Evolutionary conservation across 768 basidiomycete genomes (phyloP).

Genomic region (Astraeus odoratus): DNA sequence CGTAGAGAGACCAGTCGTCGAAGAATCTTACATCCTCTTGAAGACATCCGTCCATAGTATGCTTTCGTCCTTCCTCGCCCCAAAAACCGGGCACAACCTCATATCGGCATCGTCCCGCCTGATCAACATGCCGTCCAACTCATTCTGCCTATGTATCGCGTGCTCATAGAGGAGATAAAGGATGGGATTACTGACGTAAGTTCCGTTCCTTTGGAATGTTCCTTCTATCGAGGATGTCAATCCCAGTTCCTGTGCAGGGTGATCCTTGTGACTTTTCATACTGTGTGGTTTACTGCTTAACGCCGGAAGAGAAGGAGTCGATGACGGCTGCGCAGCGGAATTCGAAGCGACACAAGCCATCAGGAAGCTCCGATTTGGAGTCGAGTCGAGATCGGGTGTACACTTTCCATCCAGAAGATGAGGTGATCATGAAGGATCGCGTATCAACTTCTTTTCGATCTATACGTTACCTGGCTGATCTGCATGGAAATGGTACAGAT

Average conservation of each 20-base stretch:
- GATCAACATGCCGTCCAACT: slow-evolving; percentile 93
- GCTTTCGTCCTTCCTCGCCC: slow-evolving; percentile 48
- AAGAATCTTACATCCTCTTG: slow-evolving; percentile 68
- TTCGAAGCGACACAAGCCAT: slow-evolving; percentile 32
- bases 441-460: neutral
- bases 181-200: slow-evolving; percentile 62
- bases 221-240: neutral
- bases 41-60: slow-evolving; percentile 51
- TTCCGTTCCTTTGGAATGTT: slow-evolving; percentile 7
- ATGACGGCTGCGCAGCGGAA: slow-evolving; percentile 35
- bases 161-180: slow-evolving; percentile 80
- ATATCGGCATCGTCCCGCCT: slow-evolving; percentile 84
- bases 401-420: slow-evolving; percentile 85
- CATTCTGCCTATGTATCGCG: slow-evolving; percentile 85
- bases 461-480: neutral
- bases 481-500: no score
- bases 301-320: slow-evolving; percentile 58
- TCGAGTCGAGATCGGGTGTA: slow-evolving; percentile 47
- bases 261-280: slow-evolving; percentile 69
- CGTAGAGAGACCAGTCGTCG: slow-evolving; percentile 64
- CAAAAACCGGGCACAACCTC: slow-evolving; percentile 28
- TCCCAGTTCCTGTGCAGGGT: slow-evolving; percentile 30
- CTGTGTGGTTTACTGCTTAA: slow-evolving; percentile 67
- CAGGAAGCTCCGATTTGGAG: slow-evolving; percentile 14
- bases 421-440: slow-evolving; percentile 57